Evolutionary conservation across 768 basidiomycete species (phyloP).

Genomic region (Suillus luteus): DNA sequence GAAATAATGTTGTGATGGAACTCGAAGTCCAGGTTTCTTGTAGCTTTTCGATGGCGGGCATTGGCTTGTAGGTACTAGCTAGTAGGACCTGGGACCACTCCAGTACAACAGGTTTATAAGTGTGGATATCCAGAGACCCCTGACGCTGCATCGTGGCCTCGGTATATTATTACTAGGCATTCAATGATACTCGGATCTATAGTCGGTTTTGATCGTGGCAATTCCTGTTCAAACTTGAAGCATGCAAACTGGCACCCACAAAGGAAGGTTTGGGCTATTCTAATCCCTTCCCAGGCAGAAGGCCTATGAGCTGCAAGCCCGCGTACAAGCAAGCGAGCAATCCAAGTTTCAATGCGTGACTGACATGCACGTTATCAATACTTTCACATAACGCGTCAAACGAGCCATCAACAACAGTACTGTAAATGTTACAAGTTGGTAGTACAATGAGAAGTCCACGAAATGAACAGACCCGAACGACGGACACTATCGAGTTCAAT

Average conservation of each 20-base stretch:
- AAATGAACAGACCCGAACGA: background rate
- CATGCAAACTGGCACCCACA: too few relatives aligned
- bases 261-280: too few relatives aligned
- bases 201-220: too few relatives aligned
- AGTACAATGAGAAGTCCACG: background rate
- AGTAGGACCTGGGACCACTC: background rate
- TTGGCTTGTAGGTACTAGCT: background rate
- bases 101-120: background rate
- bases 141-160: background rate
- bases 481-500: background rate
- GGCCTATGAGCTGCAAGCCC: too few relatives aligned
- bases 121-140: background rate
- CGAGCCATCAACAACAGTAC: background rate
- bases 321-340: too few relatives aligned
- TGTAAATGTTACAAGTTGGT: background rate
- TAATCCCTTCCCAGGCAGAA: too few relatives aligned
- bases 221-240: too few relatives aligned
- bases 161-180: background rate
- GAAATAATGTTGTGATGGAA: conserved; percentile 3
- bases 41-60: background rate
- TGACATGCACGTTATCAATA: too few relatives aligned
- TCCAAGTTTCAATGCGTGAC: too few relatives aligned
- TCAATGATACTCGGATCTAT: background rate
- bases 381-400: background rate
- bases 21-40: conserved; percentile 3